Base-by-base conservation (phyloP, 2,329 filamentous ascomycete species). In the Penicillium olsonii region DNA sequence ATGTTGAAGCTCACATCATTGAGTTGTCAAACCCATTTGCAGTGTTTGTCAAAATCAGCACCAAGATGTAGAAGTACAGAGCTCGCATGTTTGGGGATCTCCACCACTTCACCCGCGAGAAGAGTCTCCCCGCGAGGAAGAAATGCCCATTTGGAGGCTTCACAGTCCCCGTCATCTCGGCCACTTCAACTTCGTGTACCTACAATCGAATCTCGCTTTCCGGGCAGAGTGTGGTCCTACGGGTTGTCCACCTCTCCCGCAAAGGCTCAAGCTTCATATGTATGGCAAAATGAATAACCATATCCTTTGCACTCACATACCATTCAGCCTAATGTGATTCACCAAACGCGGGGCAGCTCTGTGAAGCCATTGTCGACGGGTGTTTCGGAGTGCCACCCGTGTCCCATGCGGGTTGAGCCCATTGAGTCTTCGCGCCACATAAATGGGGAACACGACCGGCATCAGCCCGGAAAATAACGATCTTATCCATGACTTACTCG, bases 11-110 rank as follows among this genome's bases (percentile, higher is more conserved):
- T 31, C 27, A 46, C 42, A 79, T 76, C 70, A 80, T 76, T 15
- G 71, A 74, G 3, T 75, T 75, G 57, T 79, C 76, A 43, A 78
- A 79, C 1, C 76, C 76, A 48, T 74, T 77, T 5, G 78, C 79
- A 11, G 54, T 56, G 37, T 55, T 44, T 2, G 61, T 64, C 7
- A 59, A 37, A 8, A 64, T 56, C 24, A 60, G 50, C 20, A 59
- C 45, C 34, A 54, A 45, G 29, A 64, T 45, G 20, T 57, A 57
- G 41, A 64, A 53, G 26, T 64, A 64, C 10, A 55, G 51, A 14
- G 48, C 47, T 24, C 61, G 50, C 57, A 64, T 64, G 4, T 58
- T 60, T 4, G 49, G 51, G 19, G 52, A 49, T 39, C 57, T 64
- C 31, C 46, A 64, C 61, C 61, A 64, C 33, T 60, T 62, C 18